These are phyloP conservation scores for Tremellales sp. DNA, from an alignment of 1,284 basidiomycete species.

Conservation along the genomic window DNA sequence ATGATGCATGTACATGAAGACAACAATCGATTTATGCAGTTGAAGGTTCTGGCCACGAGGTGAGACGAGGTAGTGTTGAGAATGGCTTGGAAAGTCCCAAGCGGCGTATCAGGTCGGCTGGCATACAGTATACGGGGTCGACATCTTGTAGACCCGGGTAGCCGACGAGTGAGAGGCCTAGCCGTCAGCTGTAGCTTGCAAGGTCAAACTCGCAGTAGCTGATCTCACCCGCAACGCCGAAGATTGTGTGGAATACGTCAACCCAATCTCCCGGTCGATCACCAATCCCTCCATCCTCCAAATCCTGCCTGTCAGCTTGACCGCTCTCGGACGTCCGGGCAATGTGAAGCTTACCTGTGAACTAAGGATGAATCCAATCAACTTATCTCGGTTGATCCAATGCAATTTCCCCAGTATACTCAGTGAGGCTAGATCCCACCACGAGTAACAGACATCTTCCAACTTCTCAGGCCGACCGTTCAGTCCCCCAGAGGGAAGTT, in stretches of 20 bases:
- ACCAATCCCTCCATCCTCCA: slow-evolving; percentile 86
- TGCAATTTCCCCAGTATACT: slow-evolving; percentile 76
- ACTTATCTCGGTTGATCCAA: slow-evolving; percentile 88
- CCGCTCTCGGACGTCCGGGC: not conserved
- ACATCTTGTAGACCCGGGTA: slow-evolving; percentile 76
- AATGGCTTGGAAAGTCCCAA: slow-evolving; percentile 55
- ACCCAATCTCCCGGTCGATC: slow-evolving; percentile 90
- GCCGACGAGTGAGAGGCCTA: slow-evolving; percentile 83
- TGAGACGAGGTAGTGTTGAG: slow-evolving; percentile 28
- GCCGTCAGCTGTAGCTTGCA: not conserved
- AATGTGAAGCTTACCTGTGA: slow-evolving; percentile 62
- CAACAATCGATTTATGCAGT: not conserved
- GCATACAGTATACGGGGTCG: slow-evolving; percentile 97
- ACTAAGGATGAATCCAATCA: slow-evolving; percentile 75
- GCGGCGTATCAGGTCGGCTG: slow-evolving; percentile 64
- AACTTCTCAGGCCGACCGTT: slow-evolving; percentile 96
- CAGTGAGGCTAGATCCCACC: slow-evolving; percentile 89
- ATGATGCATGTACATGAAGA: not conserved
- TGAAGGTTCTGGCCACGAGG: slow-evolving; percentile 17
- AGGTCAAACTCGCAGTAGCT: not conserved
- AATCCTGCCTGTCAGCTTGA: slow-evolving; percentile 58
- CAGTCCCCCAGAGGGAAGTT: slow-evolving; percentile 86
- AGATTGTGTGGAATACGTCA: slow-evolving; percentile 94
- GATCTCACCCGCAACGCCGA: slow-evolving; percentile 77
- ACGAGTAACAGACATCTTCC: slow-evolving; percentile 98